Conservation (phyloP, 768 basidiomycete species). For the Boletus patriciae region DNA sequence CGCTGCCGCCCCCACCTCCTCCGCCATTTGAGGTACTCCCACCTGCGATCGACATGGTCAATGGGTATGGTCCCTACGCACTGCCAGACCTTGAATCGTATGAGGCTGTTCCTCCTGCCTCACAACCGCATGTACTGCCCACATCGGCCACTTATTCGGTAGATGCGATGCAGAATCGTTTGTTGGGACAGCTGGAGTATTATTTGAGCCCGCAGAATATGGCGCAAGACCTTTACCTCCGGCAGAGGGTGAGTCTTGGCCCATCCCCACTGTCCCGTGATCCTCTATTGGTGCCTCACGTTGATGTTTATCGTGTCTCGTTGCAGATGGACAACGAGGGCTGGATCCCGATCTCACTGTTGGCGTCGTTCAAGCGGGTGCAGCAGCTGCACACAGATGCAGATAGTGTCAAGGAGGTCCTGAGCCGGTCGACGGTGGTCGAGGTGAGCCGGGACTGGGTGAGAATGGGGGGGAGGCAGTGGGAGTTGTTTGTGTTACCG, state of each 20-base stretch:
- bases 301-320: background rate
- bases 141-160: slow-evolving; percentile 54
- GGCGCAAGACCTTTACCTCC: slow-evolving; percentile 81
- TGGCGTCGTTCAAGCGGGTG: slow-evolving; percentile 89
- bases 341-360: slow-evolving; percentile 78
- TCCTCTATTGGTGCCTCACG: background rate
- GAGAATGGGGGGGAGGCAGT: slow-evolving; percentile 58
- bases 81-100: slow-evolving; percentile 34
- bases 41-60: slow-evolving; percentile 22
- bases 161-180: slow-evolving; percentile 63
- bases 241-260: slow-evolving; percentile 60
- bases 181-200: slow-evolving; percentile 87
- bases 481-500: slow-evolving; percentile 61
- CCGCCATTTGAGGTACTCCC: slow-evolving; percentile 33
- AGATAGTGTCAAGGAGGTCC: slow-evolving; percentile 66
- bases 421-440: slow-evolving; percentile 62
- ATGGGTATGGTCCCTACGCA: slow-evolving; percentile 34
- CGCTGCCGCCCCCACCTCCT: slow-evolving; percentile 12
- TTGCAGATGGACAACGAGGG: slow-evolving; percentile 85
- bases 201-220: slow-evolving; percentile 91
- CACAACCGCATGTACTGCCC: slow-evolving; percentile 39
- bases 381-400: slow-evolving; percentile 59
- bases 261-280: background rate
- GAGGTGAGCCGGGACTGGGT: slow-evolving; percentile 72
- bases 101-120: slow-evolving; percentile 22